Evolutionary conservation across 148 eudicot genomes (phyloP), one percentile per base, ranked within the genome.

Genomic region (Camellia sinensis): DNA sequence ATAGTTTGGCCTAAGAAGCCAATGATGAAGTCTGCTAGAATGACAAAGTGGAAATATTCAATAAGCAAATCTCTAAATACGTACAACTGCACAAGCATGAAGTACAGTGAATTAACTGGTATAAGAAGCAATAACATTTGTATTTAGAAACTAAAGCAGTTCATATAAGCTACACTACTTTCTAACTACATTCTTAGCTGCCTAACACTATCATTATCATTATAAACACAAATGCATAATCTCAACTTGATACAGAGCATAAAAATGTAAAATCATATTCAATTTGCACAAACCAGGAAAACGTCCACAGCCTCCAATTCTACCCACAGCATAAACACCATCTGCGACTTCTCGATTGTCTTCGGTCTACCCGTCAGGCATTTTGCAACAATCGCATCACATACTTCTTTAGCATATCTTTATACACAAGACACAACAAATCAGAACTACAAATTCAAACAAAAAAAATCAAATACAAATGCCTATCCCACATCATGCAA

Each of bases 331-430:
- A 97, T 80, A 84, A 97, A 97, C 53, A 85, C 86, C 40, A 79
- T 81, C 83, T 94, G 99, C 10, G 99, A 92, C 87, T 97, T 97
- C 86, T 97, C 99, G 83, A 97, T 98, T 1, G 99, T 97, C 86
- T 97, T 97, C 6, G 99, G 95, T 81, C 99, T 84, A 73, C 98
- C 99, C 5, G 93, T 94, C 40, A 97, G 84, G 82, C 99, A 94
- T 80, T 97, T 97, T 0, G 95, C 95, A 65, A 87, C 94, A 70
- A 97, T 79, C 14, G 98, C 90, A 88, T 97, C 99, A 79, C 99
- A 97, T 18, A 91, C 87, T 89, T 97, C 99, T 79, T 97, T 97
- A 0, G 88, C 98, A 84, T 85, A 97, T 81, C 98, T 95, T 82
- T 15, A 72, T 2, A 3, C 75, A 74, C 9, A 66, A 62, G 22